Evolutionary conservation across 202 grass and related monocot genomes (phyloP), one percentile per base, ranked within the genome.

Genomic region (Bolboschoenoplectus hybrid): DNA sequence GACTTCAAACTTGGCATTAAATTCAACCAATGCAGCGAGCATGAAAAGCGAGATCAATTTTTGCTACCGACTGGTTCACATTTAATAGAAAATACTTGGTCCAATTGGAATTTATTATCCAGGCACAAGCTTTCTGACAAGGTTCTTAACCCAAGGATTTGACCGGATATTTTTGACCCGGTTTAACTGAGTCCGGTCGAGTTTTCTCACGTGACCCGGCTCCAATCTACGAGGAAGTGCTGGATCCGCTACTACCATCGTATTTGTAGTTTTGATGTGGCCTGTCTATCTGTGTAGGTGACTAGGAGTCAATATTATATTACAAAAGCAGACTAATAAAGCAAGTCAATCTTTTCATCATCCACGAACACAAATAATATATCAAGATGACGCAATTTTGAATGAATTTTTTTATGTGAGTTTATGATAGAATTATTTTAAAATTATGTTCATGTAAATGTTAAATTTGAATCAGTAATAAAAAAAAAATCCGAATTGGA

Each of bases 81-180:
- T 57, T 84, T 9, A 71, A 84, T 69, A 11, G 6, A 68, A 84
- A 41, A 68, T 16, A 38, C 11, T 84, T 55, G 67, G 82, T 84
- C 82, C 63, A 84, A 10, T 50, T 55, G 26, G 81, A 71, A 58
- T 84, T 84, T 70, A 84, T 71, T 71, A 84, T 84, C 14, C 47
- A 71, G 52, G 82, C 81, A 84, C 61, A 6, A 20, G 43, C 44
- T 7, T 39, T 84, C 82, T 84, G 82, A 84, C 82, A 84, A 57
- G 82, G 82, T 72, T 50, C 82, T 58, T 71, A 72, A 72, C 65
- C 82, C 82, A 52, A 84, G 43, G 82, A 84, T 53, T 84, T 84
- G 82, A 84, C 82, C 64, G 65, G 65, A 56, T 71, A 69, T 84
- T 84, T 69, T 84, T 84, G 61, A 84, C 82, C 82, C 82, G 65